Evolutionary conservation across 2,329 filamentous ascomycete genomes (phyloP).

Genomic region (Leptographium wingfieldii): DNA sequence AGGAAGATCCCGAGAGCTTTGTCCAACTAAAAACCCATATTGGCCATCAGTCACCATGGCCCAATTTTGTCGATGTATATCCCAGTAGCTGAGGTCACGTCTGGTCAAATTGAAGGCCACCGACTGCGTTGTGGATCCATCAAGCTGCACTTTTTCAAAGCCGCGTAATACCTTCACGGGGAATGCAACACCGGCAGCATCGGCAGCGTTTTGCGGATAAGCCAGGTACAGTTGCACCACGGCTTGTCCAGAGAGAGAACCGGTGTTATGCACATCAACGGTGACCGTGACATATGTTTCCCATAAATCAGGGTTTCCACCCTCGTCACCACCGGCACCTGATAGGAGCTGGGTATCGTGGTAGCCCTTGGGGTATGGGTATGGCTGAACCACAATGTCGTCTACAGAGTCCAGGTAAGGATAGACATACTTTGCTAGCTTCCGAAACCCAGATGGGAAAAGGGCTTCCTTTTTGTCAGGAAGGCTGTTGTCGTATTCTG

Average conservation of each 20-base stretch:
- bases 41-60: conserved; percentile 13
- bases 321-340: conserved; percentile 55
- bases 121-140: conserved; percentile 30
- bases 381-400: conserved; percentile 24
- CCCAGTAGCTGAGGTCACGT: conserved; percentile 42
- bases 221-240: conserved; percentile 36
- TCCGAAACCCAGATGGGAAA: conserved; percentile 45
- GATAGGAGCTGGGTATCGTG: conserved; percentile 35
- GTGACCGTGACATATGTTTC: conserved; percentile 37
- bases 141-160: conserved; percentile 55
- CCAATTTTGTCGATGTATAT: conserved; percentile 37
- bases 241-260: conserved; percentile 26
- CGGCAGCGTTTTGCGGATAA: conserved; percentile 21
- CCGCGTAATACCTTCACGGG: conserved; percentile 50
- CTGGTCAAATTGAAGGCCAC: conserved; percentile 33
- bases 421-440: conserved; percentile 58
- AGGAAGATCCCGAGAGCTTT: conserved; percentile 13
- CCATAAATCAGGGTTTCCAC: conserved; percentile 55
- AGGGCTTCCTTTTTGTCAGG: conserved; percentile 44
- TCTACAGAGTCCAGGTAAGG: conserved; percentile 48
- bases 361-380: conserved; percentile 45
- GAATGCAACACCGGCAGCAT: conserved; percentile 9
- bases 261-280: conserved; percentile 42
- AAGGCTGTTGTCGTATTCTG: conserved; percentile 39
- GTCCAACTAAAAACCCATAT: conserved; percentile 12